Percentiles rank a stretch among this genome's conserved stretches.
These are phyloP conservation scores for Chaetomium sp. DNA, from an alignment of 2,329 filamentous ascomycete species.

Conservation along the genomic window DNA sequence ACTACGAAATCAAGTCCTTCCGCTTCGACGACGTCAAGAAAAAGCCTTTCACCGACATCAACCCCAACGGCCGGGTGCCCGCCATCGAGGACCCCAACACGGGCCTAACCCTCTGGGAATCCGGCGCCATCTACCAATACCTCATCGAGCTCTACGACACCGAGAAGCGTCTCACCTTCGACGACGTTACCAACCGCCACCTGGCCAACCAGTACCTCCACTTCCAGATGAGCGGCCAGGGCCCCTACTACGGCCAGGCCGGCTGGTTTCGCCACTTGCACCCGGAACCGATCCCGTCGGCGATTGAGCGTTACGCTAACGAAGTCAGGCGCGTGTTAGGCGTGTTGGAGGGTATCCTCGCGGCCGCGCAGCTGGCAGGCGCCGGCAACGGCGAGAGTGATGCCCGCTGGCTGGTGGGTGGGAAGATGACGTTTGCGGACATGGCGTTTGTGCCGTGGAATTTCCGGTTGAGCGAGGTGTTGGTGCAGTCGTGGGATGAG, in stretches of 20 bases:
- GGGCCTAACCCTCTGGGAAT: conserved; percentile 42
- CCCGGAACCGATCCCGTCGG: conserved; percentile 18
- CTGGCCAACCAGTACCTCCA: conserved; percentile 36
- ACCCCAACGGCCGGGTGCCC: conserved; percentile 33
- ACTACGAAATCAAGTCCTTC: conserved; percentile 23
- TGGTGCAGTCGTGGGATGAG: conserved; percentile 22
- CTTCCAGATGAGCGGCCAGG: conserved; percentile 39
- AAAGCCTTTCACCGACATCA: conserved; percentile 26
- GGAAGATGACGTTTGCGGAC: conserved; percentile 22
- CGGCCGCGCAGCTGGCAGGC: conserved; percentile 11
- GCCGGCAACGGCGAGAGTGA: too few species aligned
- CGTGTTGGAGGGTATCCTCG: conserved; percentile 18
- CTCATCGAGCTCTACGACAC: conserved; percentile 40
- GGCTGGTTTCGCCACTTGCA: conserved; percentile 25
- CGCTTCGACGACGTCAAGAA: conserved; percentile 28
- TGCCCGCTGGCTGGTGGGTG: conserved; percentile 23
- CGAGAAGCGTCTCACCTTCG: conserved; percentile 34
- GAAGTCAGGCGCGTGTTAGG: conserved; percentile 23
- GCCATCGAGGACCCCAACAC: conserved; percentile 34
- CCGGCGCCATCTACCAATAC: conserved; percentile 44
- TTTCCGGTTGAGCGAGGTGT: conserved; percentile 18
- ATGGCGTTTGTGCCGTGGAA: conserved; percentile 23
- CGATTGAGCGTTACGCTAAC: conserved; percentile 20
- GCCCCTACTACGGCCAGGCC: conserved; percentile 37
- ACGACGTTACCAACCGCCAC: conserved; percentile 29